Base-by-base conservation (phyloP, 441 rosid species). In the Melastoma candidum region DNA sequence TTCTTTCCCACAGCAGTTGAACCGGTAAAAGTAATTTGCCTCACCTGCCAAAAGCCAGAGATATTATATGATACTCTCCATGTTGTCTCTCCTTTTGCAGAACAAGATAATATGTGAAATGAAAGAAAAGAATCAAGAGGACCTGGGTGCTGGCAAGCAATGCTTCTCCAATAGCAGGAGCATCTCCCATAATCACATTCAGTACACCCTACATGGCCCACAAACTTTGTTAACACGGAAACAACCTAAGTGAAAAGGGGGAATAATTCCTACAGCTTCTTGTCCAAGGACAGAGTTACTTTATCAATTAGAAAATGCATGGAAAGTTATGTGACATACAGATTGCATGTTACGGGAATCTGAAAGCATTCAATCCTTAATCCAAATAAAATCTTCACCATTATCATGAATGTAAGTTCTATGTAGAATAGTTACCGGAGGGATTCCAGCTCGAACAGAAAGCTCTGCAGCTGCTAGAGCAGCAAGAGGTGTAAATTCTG, bases 1-100 rank as follows among this genome's bases (percentile, higher is more conserved):
- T 80, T 85, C 78, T 94, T 94, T 63, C 99, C 97, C 47, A 94
- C 97, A 57, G 96, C 85, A 24, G 99, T 87, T 56, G 97, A 94
- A 54, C 96, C 99, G 9, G 99, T 87, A 73, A 94, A 94, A 8
- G 97, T 90, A 63, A 90, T 90, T 74, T 85, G 82, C 58, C 95
- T 87, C 47, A 94, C 96, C 99, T 94, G 73, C 60, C 63, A 57
- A 69, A 57, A 64, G 52, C 14, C 62, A 56, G 48, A 57, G 44
- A 36, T 54, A 53, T 47, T 43, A 57, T 56, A 54, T 27, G 26
- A 48, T 52, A 45, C 46, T 65, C 50, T 9, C 22, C 36, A 36
- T 43, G 5, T 26, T 44, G 57, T 26, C 46, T 45, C 54, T 50
- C 41, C 10, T 36, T 25, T 26, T 39, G 24, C 24, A 17, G 10